Percentiles rank a stretch among this genome's conserved stretches.
Evolutionary conservation across 2,329 filamentous ascomycete genomes (phyloP).

Genomic region (Samsoniella hepiali): DNA sequence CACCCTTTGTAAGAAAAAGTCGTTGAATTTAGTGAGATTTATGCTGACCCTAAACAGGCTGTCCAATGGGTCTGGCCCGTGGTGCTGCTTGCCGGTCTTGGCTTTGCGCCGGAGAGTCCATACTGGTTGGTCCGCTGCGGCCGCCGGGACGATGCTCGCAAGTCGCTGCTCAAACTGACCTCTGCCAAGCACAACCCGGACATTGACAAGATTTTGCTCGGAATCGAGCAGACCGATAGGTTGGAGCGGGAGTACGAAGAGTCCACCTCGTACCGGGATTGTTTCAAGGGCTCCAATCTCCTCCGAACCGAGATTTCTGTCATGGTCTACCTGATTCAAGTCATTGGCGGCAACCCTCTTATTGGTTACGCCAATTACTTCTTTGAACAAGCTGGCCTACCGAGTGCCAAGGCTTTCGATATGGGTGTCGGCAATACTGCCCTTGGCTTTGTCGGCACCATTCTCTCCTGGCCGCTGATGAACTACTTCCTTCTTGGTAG

Average conservation of each 20-base stretch:
- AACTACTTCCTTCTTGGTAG: slow-evolving; percentile 36
- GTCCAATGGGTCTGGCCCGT: slow-evolving; percentile 51
- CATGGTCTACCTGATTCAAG: slow-evolving; percentile 64
- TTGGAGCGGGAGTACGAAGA: slow-evolving; percentile 50
- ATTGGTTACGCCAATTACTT: slow-evolving; percentile 57
- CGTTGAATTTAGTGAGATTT: neutral
- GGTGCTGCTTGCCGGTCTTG: slow-evolving; percentile 42
- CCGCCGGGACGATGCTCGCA: slow-evolving; percentile 38
- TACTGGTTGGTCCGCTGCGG: slow-evolving; percentile 49
- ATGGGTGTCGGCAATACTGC: slow-evolving; percentile 37
- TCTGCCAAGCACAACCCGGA: slow-evolving; percentile 27
- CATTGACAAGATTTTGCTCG: slow-evolving; percentile 43
- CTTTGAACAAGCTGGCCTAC: slow-evolving; percentile 32
- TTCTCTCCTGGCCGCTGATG: slow-evolving; percentile 41
- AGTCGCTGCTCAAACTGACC: slow-evolving; percentile 42
- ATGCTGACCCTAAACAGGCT: slow-evolving; percentile 25
- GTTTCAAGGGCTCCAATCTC: slow-evolving; percentile 46
- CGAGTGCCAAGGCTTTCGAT: slow-evolving; percentile 24
- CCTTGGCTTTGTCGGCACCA: slow-evolving; percentile 40
- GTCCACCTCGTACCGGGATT: slow-evolving; percentile 49
- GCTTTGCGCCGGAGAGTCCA: slow-evolving; percentile 48
- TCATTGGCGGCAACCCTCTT: slow-evolving; percentile 61
- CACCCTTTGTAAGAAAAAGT: slow-evolving; percentile 24
- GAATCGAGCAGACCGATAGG: slow-evolving; percentile 57
- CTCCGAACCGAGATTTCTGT: slow-evolving; percentile 55